phyloP scores from a whole-genome alignment of 352 stramenopile species.

The Globisporangium echinulatum region DNA sequence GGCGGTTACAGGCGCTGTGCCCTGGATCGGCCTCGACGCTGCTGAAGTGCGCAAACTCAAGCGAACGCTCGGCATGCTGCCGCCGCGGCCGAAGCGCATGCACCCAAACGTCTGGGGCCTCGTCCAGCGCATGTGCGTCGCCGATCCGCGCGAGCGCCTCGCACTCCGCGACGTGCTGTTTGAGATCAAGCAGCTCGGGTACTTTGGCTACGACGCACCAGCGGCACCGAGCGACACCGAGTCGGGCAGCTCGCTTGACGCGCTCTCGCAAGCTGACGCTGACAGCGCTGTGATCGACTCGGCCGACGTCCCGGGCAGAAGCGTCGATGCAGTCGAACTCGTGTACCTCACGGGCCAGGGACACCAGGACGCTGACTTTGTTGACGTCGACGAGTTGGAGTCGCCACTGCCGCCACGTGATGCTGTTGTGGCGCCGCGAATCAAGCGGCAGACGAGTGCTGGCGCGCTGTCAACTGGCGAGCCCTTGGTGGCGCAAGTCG shows the following conservation, averaged over 20 bases:
- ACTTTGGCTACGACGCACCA: slow-evolving; percentile 20
- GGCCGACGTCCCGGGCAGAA: neutral
- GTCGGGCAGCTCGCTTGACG: neutral
- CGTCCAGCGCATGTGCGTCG: slow-evolving; percentile 58
- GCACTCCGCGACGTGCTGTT: slow-evolving; percentile 38
- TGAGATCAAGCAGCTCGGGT: slow-evolving; percentile 42
- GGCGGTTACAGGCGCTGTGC: slow-evolving; percentile 37
- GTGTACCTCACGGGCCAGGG: slow-evolving; percentile 3
- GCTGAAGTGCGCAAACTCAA: slow-evolving; percentile 49
- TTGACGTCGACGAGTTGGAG: neutral
- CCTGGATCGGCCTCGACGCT: slow-evolving; percentile 42
- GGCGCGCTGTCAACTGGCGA: too few relatives aligned
- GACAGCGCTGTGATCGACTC: slow-evolving; percentile 1
- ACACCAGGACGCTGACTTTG: slow-evolving; percentile 9
- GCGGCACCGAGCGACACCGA: neutral
- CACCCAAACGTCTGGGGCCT: slow-evolving; percentile 39
- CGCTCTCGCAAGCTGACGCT: neutral
- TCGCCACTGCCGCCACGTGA: too few relatives aligned
- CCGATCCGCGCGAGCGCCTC: slow-evolving; percentile 37
- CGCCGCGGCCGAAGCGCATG: slow-evolving; percentile 39
- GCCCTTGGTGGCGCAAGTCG: too few relatives aligned
- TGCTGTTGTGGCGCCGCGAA: neutral
- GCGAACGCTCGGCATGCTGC: slow-evolving; percentile 37
- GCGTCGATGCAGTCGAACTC: slow-evolving; percentile 1
- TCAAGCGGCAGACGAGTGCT: neutral